A percentile compares a stretch with the other conserved stretches of the same genome.
These are phyloP conservation scores for Psilocybe tampanensis DNA, from an alignment of 768 basidiomycete species.

Conservation along the genomic window DNA sequence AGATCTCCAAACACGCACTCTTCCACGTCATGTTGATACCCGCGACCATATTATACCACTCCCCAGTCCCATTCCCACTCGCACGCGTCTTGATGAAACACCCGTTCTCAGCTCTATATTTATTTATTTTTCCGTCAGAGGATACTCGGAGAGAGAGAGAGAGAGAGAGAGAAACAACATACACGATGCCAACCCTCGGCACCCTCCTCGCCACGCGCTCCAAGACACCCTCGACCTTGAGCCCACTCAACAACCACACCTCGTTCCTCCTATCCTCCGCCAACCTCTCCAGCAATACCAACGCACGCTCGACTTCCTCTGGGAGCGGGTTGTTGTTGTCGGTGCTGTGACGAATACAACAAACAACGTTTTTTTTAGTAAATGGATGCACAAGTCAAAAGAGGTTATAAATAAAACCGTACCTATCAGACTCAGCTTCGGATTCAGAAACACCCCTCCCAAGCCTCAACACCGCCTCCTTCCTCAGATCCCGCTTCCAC, in stretches of 20 bases:
- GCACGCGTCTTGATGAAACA: conserved; percentile 73
- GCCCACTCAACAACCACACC: conserved; percentile 82
- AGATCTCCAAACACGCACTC: conserved; percentile 74
- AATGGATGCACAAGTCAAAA: no score
- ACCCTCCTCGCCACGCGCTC: conserved; percentile 62
- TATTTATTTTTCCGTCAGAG: no score
- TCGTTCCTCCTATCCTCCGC: conserved; percentile 69
- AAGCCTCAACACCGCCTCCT: conserved; percentile 37
- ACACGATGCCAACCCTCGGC: conserved; percentile 78
- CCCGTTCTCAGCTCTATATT: conserved; percentile 77
- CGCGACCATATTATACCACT: conserved; percentile 83
- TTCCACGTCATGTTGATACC: conserved; percentile 86
- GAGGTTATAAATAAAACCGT: no score
- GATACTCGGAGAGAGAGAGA: not conserved
- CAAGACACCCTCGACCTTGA: conserved; percentile 63
- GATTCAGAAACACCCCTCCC: not conserved
- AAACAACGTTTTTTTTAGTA: no score
- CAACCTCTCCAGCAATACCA: conserved; percentile 58
- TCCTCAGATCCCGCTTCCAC: conserved; percentile 64
- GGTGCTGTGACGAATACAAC: no score
- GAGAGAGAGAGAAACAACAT: conserved; percentile 29
- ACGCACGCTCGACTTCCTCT: conserved; percentile 33
- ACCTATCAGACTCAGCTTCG: no score
- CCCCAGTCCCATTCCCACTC: conserved; percentile 17
- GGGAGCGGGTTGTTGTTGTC: conserved; percentile 13